These are phyloP conservation scores for Lentinula sp. DNA, from an alignment of 768 basidiomycete genomes.

Conservation along the genomic window DNA sequence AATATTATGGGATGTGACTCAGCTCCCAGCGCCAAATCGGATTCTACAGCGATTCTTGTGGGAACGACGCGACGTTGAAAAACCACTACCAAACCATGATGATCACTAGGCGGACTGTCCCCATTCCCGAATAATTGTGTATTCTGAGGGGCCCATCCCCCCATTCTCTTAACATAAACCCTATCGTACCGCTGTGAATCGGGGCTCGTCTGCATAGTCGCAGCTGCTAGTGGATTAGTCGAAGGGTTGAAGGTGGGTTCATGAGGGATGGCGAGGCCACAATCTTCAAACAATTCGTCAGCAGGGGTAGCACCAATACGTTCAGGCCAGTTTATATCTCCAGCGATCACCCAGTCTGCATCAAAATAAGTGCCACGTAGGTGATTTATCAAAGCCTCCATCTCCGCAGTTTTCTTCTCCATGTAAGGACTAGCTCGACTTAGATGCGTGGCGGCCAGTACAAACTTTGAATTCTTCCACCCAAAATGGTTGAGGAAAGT, in stretches of 20 bases:
- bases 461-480: not conserved
- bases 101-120: slow-evolving; percentile 3
- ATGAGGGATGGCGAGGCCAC: not conserved
- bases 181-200: slow-evolving; percentile 16
- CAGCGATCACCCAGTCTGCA: slow-evolving; percentile 13
- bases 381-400: slow-evolving; percentile 6
- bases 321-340: slow-evolving; percentile 14
- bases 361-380: slow-evolving; percentile 3
- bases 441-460: slow-evolving; percentile 14
- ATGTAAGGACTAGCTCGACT: slow-evolving; percentile 7
- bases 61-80: not conserved
- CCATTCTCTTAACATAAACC: slow-evolving; percentile 8
- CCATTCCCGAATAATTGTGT: not conserved
- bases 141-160: not conserved
- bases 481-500: not conserved
- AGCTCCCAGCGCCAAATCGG: not conserved
- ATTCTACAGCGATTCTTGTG: not conserved
- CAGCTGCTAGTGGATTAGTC: slow-evolving; percentile 11
- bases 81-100: not conserved
- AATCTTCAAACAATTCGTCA: slow-evolving; percentile 6
- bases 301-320: not conserved
- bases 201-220: slow-evolving; percentile 9
- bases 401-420: slow-evolving; percentile 11
- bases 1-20: not conserved
- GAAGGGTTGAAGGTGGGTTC: slow-evolving; percentile 13